Conservation (phyloP, 306 rosid genomes). For the Rosa rugosa region DNA sequence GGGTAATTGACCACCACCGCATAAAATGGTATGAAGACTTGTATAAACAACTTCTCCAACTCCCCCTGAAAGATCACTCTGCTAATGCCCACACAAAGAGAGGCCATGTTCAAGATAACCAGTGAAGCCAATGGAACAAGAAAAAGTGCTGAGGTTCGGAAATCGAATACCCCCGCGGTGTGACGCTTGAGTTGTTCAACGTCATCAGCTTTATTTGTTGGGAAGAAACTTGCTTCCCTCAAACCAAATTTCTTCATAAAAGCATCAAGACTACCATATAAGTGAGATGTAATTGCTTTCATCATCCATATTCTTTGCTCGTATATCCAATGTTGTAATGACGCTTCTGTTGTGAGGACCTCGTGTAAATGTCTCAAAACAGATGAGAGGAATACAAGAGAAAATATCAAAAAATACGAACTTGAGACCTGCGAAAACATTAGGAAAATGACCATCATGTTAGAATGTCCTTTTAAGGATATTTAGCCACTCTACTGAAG, state of each 20-base stretch:
- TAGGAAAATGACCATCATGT: background rate
- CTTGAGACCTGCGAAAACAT: slow-evolving; percentile 46
- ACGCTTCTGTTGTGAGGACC: slow-evolving; percentile 47
- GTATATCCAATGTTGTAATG: slow-evolving; percentile 38
- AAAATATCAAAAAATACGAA: slow-evolving; percentile 33
- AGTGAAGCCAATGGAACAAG: slow-evolving; percentile 55
- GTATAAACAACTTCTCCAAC: slow-evolving; percentile 26
- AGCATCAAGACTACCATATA: slow-evolving; percentile 59
- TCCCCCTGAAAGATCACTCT: slow-evolving; percentile 31
- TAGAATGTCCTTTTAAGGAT: background rate
- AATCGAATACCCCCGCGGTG: slow-evolving; percentile 52
- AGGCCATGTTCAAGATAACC: no score
- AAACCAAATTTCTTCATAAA: slow-evolving; percentile 48
- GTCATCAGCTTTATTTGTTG: slow-evolving; percentile 54
- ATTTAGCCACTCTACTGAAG: no score
- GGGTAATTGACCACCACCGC: slow-evolving; percentile 19
- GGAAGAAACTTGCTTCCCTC: slow-evolving; percentile 55
- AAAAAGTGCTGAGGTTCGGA: slow-evolving; percentile 48
- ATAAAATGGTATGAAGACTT: slow-evolving; percentile 28
- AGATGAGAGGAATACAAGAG: slow-evolving; percentile 43
- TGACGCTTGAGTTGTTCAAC: slow-evolving; percentile 42
- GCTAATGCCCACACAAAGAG: slow-evolving; percentile 37
- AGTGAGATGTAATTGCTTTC: slow-evolving; percentile 37
- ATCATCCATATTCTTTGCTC: slow-evolving; percentile 76
- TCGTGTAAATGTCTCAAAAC: slow-evolving; percentile 36